Evolutionary conservation across 2,329 filamentous ascomycete species (phyloP), one percentile per base, ranked within the genome.

Genomic region (Dactylellina drechsleri): DNA sequence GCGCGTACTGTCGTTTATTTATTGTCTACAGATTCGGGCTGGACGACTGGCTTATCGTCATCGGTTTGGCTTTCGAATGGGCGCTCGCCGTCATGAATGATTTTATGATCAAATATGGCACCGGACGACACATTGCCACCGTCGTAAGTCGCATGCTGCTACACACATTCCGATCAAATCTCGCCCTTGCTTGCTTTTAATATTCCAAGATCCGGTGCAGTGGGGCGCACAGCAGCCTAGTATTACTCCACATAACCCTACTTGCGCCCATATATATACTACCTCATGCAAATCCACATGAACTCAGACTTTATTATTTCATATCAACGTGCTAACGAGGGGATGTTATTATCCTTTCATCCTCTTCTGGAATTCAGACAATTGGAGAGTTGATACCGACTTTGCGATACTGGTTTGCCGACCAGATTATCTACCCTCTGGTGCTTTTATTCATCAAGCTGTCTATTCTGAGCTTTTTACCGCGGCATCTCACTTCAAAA

Each of bases 401-500:
- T 6, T 70, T 79, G 12, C 80, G 82, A 77, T 79, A 83, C 57
- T 81, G 82, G 71, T 79, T 83, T 31, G 78, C 80, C 6, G 83
- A 82, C 77, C 81, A 83, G 65, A 77, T 83, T 50, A 78, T 82
- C 54, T 84, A 82, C 77, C 78, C 81, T 3, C 76, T 80, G 13
- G 79, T 79, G 12, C 80, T 83, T 54, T 77, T 80, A 59, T 82
- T 82, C 23, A 80, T 82, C 65, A 84, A 84, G 66, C 78, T 83
- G 36, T 83, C 82, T 56, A 82, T 84, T 36, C 68, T 84, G 47
- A 79, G 80, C 45, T 84, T 84, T 84, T 77, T 84, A 84, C 71
- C 79, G 82, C n/a, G 82, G 83, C n/a, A 80, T 84, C 47, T 81
- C 79, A 18, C 77, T 77, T 15, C 73, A 77, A 1, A 73, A 53